phyloP scores from a whole-genome alignment of 768 basidiomycete genomes.

The Leucocoprinus birnbaumii region DNA sequence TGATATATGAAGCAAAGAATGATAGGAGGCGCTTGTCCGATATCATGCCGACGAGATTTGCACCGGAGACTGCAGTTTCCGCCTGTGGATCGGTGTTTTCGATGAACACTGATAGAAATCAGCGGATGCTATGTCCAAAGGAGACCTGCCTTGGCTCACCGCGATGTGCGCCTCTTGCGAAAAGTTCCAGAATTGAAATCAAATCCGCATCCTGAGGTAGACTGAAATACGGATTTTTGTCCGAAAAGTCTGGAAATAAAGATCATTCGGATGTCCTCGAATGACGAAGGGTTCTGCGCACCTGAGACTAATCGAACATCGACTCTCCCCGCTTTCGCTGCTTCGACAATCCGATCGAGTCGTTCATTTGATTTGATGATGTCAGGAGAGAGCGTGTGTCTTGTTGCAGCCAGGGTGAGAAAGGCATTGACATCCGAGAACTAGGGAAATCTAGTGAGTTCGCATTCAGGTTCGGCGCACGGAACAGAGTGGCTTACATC shows the following conservation, averaged over 20 bases:
- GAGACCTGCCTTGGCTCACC: slow-evolving; percentile 32
- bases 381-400: slow-evolving; percentile 64
- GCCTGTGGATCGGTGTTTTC: neutral
- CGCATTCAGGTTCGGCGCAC: neutral
- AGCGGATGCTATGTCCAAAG: neutral
- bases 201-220: slow-evolving; percentile 63
- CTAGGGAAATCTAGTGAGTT: no score
- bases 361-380: slow-evolving; percentile 57
- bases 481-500: slow-evolving; percentile 49
- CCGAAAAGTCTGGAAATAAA: slow-evolving; percentile 87
- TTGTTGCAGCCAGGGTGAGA: slow-evolving; percentile 75
- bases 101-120: neutral
- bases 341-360: slow-evolving; percentile 66
- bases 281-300: slow-evolving; percentile 36
- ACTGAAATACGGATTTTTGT: slow-evolving; percentile 75
- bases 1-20: slow-evolving; percentile 21
- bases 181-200: slow-evolving; percentile 59
- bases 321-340: slow-evolving; percentile 72
- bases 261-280: no score
- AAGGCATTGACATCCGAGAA: slow-evolving; percentile 89
- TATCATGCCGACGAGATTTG: slow-evolving; percentile 62
- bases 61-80: neutral
- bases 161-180: slow-evolving; percentile 71
- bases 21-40: slow-evolving; percentile 71
- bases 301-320: slow-evolving; percentile 78